Evolutionary conservation across 805 yeast genomes (phyloP), one percentile per base, ranked within the genome.

Genomic region (Starmera quercuum): DNA sequence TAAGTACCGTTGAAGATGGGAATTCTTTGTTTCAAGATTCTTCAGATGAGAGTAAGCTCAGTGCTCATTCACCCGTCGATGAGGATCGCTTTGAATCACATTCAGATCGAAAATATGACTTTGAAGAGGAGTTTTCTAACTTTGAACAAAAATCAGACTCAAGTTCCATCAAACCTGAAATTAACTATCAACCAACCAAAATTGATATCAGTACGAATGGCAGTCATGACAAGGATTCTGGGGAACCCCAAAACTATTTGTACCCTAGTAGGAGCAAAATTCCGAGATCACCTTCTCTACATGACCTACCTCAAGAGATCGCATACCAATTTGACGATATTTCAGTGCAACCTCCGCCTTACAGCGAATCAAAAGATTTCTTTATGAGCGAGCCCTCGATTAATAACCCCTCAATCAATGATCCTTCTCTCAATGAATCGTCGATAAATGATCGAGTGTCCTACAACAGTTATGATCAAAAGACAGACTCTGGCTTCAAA

Each of bases 1-100:
- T n/a, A n/a, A n/a, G n/a, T n/a, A n/a, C 17, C 27, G 8, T 11
- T 25, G 10, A 24, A 17, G 37, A 32, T 18, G n/a, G 31, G 16
- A 32, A 36, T 12, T 35, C 45, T 4, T 29, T 45, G n/a, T 47
- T 45, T 33, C 36, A 44, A 7, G 52, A 45, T 21, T 41, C 49
- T 5, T 41, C 46, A 3, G 47, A 42, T 31, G 46, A 38, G 3
- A 33, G 25, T 10, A 13, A 12, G 14, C 20, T 20, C 7, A 21
- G 24, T 11, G 11, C 17, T 30, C 27, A 22, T 5, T n/a, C 12
- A 8, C 10, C 31, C 8, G 3, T 14, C 6, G 17, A 29, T 10
- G 6, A 22, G 8, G 18, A 26, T 15, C 12, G 16, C 16, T 20
- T 12, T 17, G 29, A 17, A 14, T 15, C 29, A 23, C 6, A 23